Conservation (phyloP, 305 asterid genomes). For the Caryopteris hybrid region DNA sequence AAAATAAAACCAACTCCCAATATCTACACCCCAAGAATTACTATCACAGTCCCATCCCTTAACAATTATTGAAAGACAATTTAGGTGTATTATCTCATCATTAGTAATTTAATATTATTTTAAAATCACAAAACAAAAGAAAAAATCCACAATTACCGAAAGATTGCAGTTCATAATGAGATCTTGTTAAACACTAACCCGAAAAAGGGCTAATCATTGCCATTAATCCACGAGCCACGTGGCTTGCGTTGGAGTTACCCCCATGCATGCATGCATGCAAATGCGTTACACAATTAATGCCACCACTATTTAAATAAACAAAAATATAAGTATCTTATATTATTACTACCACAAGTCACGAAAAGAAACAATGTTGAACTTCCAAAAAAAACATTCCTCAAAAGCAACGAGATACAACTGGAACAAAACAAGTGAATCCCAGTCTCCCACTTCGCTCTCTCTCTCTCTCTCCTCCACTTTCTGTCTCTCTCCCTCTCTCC, state of each 20-base stretch:
- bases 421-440: slow-evolving; percentile 26
- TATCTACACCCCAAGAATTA: too few species aligned
- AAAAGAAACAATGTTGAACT: slow-evolving; percentile 35
- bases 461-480: slow-evolving; percentile 18
- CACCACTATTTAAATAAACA: neutral
- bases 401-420: slow-evolving; percentile 72
- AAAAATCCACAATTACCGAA: too few species aligned
- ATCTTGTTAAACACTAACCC: slow-evolving; percentile 18
- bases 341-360: slow-evolving; percentile 28
- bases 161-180: slow-evolving; percentile 12
- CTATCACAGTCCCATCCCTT: too few species aligned
- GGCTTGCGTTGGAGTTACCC: slow-evolving; percentile 26
- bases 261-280: slow-evolving; percentile 34
- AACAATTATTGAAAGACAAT: too few species aligned
- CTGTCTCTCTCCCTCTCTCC: slow-evolving; percentile 16
- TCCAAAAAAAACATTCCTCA: slow-evolving; percentile 52
- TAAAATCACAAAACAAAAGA: too few species aligned
- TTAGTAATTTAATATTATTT: too few species aligned
- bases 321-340: slow-evolving; percentile 7
- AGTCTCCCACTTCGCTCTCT: slow-evolving; percentile 34
- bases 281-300: slow-evolving; percentile 25
- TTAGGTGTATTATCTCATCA: too few species aligned
- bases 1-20: too few species aligned
- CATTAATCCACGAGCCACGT: slow-evolving; percentile 52
- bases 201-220: slow-evolving; percentile 30